A percentile compares a stretch with the other conserved stretches of the same genome.
These are phyloP conservation scores for Volvox reticuliferus DNA, from an alignment of 139 green algal genomes.

Conservation along the genomic window DNA sequence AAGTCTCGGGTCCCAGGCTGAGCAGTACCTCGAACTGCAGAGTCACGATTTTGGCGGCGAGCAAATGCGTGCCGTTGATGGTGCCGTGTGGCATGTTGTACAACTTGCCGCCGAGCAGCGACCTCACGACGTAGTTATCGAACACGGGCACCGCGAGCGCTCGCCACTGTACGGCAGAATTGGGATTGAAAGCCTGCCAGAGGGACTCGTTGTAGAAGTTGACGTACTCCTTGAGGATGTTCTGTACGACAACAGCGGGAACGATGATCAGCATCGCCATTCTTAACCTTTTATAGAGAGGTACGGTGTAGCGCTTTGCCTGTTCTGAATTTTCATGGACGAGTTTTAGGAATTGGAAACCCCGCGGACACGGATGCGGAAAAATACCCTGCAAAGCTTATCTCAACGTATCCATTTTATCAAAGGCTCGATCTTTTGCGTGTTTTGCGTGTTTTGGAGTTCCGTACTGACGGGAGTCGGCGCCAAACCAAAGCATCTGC, in stretches of 20 bases:
- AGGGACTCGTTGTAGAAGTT: slow-evolving; percentile 1
- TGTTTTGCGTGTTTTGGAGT: too few relatives aligned
- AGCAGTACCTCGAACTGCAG: slow-evolving; percentile 49
- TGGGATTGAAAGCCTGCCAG: slow-evolving; percentile 22
- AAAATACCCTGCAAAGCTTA: too few relatives aligned
- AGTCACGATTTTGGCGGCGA: slow-evolving; percentile 35
- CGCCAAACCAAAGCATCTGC: too few relatives aligned
- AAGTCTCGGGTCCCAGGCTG: background rate
- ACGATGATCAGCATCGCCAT: too few relatives aligned
- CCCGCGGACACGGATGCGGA: too few relatives aligned
- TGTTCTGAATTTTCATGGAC: too few relatives aligned
- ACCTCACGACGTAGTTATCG: slow-evolving; percentile 46
- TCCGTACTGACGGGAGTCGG: too few relatives aligned
- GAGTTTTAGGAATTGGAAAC: too few relatives aligned
- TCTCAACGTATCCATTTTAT: too few relatives aligned
- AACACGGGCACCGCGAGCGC: slow-evolving; percentile 30
- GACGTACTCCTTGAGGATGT: slow-evolving; percentile 46
- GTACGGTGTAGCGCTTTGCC: too few relatives aligned
- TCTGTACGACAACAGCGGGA: background rate
- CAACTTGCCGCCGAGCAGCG: slow-evolving; percentile 16
- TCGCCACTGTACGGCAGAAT: slow-evolving; percentile 13
- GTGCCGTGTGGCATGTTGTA: slow-evolving; percentile 32
- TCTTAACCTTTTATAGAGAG: too few relatives aligned
- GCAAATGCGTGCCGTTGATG: slow-evolving; percentile 35
- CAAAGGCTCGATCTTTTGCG: too few relatives aligned